A percentile compares a stretch with the other conserved stretches of the same genome.
Evolutionary conservation across 2,329 filamentous ascomycete species (phyloP).

Genomic region (Aphanoascus verrucosus): DNA sequence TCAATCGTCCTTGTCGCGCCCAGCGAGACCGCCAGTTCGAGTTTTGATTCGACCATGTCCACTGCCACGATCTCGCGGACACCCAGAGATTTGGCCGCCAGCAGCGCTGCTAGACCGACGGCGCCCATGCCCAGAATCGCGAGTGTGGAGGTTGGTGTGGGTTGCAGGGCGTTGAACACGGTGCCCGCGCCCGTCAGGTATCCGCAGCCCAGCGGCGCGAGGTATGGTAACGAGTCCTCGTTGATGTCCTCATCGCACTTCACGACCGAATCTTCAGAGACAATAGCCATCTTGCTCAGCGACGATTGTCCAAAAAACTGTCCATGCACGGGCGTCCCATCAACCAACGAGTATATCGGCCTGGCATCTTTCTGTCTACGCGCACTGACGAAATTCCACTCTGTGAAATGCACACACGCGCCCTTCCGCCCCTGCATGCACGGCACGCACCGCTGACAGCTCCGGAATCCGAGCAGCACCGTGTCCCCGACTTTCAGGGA

Average conservation of each 20-base stretch:
- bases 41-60: constrained; percentile 1
- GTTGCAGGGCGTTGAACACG: neutral
- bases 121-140: constrained; percentile 2
- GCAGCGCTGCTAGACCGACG: neutral
- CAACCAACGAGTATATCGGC: neutral
- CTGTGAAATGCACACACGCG: neutral
- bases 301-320: constrained; percentile 5
- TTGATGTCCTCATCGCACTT: constrained; percentile 3
- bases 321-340: constrained; percentile 1
- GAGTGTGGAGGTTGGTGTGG: neutral
- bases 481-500: neutral
- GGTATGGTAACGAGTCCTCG: neutral
- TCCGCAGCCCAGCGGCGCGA: neutral
- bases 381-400: neutral
- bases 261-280: neutral
- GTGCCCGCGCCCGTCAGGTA: constrained; percentile 3
- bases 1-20: constrained; percentile 1
- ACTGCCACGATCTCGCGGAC: constrained; percentile 2
- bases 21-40: constrained; percentile 1
- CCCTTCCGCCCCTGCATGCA: neutral
- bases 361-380: neutral
- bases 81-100: neutral
- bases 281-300: constrained; percentile 2
- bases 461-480: neutral
- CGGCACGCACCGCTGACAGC: neutral